These are phyloP conservation scores for Saksenaea vasiformis DNA, from an alignment of 371 early-diverging fungal species.

Conservation along the genomic window DNA sequence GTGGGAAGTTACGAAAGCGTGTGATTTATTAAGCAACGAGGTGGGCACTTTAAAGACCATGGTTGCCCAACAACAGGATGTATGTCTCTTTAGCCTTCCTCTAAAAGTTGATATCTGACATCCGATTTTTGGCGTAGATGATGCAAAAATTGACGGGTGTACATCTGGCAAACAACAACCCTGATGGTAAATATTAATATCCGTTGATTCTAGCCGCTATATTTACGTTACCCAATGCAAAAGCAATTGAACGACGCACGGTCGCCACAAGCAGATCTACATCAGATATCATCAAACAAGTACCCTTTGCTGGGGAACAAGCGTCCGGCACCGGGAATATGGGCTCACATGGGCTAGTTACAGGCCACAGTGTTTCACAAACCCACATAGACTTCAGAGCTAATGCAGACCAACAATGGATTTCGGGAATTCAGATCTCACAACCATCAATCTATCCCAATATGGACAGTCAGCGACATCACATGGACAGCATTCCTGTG, in stretches of 20 bases:
- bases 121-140: not conserved
- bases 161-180: not conserved
- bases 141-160: not conserved
- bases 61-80: constrained; percentile 19
- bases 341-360: not conserved
- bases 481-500: not conserved
- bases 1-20: constrained; percentile 15
- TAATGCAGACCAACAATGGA: not conserved
- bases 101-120: not conserved
- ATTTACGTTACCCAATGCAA: no score
- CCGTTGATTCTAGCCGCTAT: not conserved
- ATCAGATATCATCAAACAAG: not conserved
- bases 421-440: not conserved
- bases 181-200: not conserved
- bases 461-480: not conserved
- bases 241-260: not conserved
- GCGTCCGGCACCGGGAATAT: not conserved
- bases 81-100: not conserved
- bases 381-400: not conserved
- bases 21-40: constrained; percentile 15
- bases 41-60: constrained; percentile 2
- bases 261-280: not conserved
- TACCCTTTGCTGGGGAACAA: not conserved
- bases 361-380: not conserved
- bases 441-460: not conserved